A percentile compares a stretch with the other conserved stretches of the same genome.
Evolutionary conservation across 148 eudicot genomes (phyloP).

Genomic region (Selenicereus undatus): DNA sequence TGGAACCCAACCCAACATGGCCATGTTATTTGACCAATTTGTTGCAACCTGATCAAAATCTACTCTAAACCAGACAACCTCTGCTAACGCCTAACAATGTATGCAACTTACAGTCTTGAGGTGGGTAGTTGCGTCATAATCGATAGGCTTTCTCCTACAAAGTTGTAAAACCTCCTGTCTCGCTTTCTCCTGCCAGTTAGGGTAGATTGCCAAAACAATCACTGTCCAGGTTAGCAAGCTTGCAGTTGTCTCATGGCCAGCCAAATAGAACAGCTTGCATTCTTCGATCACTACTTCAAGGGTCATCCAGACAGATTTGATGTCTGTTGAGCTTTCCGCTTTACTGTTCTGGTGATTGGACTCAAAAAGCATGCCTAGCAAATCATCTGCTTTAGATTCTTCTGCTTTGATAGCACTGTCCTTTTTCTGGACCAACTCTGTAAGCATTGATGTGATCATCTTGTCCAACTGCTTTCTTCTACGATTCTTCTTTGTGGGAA

Average conservation of each 20-base stretch:
- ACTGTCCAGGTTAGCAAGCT: constrained; percentile 55
- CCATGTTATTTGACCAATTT: not conserved
- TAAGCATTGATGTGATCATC: constrained; percentile 43
- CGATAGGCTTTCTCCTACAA: constrained; percentile 27
- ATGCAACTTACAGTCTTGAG: constrained; percentile 37
- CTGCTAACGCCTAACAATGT: not conserved
- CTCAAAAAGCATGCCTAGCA: constrained; percentile 44
- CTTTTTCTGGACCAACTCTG: constrained; percentile 31
- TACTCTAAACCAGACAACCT: not conserved
- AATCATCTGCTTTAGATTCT: constrained; percentile 32
- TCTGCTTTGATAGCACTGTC: constrained; percentile 27
- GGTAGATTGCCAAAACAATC: constrained; percentile 53
- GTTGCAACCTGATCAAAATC: no score
- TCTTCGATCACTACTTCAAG: constrained; percentile 54
- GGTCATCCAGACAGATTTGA: constrained; percentile 28
- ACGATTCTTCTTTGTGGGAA: constrained; percentile 43
- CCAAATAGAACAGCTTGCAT: constrained; percentile 56
- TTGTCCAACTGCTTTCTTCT: constrained; percentile 39
- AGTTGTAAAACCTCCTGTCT: constrained; percentile 42
- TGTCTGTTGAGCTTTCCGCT: not conserved
- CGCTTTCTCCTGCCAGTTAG: constrained; percentile 55
- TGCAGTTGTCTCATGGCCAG: constrained; percentile 67
- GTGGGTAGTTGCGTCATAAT: constrained; percentile 38
- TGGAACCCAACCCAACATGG: no score
- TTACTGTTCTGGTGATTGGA: constrained; percentile 27